A percentile compares a stretch with the other conserved stretches of the same genome.
phyloP scores from a whole-genome alignment of 2,329 filamentous ascomycete genomes.

The Colletotrichum kahawae region DNA sequence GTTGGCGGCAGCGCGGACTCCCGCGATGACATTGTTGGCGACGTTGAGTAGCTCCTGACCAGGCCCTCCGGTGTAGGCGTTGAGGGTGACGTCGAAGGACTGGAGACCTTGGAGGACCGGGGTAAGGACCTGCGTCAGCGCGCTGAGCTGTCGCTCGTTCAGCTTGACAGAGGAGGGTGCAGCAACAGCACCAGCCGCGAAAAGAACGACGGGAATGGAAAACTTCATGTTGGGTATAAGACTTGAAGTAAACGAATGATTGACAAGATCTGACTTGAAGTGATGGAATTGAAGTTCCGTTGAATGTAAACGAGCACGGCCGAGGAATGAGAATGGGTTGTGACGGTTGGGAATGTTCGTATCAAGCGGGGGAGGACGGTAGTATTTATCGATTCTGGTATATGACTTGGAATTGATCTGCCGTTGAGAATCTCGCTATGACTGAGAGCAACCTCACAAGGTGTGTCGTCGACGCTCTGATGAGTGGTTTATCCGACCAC shows the following conservation, averaged over 20 bases:
- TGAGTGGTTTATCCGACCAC: not conserved
- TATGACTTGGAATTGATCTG: not conserved
- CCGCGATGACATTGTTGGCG: not conserved
- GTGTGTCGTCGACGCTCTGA: not conserved
- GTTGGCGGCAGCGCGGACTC: not conserved
- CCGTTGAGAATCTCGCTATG: not conserved
- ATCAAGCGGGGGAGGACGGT: not conserved
- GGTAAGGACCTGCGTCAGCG: not conserved
- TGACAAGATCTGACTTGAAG: not conserved
- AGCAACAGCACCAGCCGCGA: not conserved
- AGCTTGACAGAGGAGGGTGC: not conserved
- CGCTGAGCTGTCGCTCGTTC: not conserved
- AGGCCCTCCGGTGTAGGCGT: not conserved
- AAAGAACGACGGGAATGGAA: not conserved
- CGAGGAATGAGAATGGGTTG: not conserved
- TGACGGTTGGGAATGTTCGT: not conserved
- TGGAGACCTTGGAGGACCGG: not conserved
- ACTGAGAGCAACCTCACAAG: not conserved
- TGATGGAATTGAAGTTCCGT: not conserved
- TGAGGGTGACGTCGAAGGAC: not conserved
- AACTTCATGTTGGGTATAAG: not conserved
- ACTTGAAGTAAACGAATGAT: not conserved
- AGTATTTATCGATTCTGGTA: fast-evolving
- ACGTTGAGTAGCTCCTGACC: not conserved
- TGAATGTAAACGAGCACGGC: not conserved